These are phyloP conservation scores for Tylopilus cervinicoccineus DNA, from an alignment of 768 basidiomycete species.

Conservation along the genomic window DNA sequence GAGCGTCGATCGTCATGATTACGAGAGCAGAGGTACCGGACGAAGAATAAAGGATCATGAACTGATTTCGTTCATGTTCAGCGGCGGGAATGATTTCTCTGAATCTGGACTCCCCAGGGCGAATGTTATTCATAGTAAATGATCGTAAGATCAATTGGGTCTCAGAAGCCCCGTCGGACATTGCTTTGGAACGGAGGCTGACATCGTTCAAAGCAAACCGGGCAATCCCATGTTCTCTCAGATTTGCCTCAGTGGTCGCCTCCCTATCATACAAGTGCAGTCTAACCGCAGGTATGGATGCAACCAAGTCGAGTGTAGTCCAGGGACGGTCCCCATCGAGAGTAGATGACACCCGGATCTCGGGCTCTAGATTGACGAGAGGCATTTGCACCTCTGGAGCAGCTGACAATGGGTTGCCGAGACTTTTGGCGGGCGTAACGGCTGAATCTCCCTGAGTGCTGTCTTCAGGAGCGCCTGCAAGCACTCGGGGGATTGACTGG, in stretches of 20 bases:
- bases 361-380: slow-evolving; percentile 44
- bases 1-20: slow-evolving; percentile 87
- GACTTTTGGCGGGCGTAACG: slow-evolving; percentile 14
- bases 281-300: slow-evolving; percentile 67
- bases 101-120: slow-evolving; percentile 77
- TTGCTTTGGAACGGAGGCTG: slow-evolving; percentile 72
- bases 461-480: slow-evolving; percentile 47
- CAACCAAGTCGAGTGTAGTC: slow-evolving; percentile 69
- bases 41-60: slow-evolving; percentile 88
- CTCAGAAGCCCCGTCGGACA: slow-evolving; percentile 81
- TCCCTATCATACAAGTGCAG: slow-evolving; percentile 79
- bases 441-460: slow-evolving; percentile 28
- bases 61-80: slow-evolving; percentile 82
- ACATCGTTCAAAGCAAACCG: slow-evolving; percentile 81
- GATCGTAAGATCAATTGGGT: slow-evolving; percentile 87
- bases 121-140: slow-evolving; percentile 87
- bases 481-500: slow-evolving; percentile 64
- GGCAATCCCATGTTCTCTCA: slow-evolving; percentile 79
- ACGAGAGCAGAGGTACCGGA: slow-evolving; percentile 67
- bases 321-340: slow-evolving; percentile 37
- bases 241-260: slow-evolving; percentile 51
- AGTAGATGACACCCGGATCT: slow-evolving; percentile 39
- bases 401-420: background rate
- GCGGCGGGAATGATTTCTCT: slow-evolving; percentile 94
- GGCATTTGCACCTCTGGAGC: slow-evolving; percentile 2